Percentiles rank a stretch among this genome's conserved stretches.
phyloP scores from a whole-genome alignment of 257 asterid species.

The Euphrasia confusa region DNA sequence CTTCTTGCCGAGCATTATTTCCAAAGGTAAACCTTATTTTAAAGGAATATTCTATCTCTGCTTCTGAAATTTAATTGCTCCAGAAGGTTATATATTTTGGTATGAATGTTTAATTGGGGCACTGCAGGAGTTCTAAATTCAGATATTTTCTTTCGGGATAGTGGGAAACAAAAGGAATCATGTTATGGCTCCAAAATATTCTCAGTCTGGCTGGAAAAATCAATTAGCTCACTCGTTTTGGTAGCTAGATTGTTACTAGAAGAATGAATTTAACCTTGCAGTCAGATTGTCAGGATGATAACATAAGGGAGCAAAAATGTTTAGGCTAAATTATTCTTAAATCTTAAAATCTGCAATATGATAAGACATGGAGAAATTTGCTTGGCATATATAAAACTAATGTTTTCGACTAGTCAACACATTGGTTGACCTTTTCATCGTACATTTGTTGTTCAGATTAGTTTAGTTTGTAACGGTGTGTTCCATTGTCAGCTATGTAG shows the following conservation, averaged over 20 bases:
- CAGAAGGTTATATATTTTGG: not conserved
- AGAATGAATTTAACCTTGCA: no score
- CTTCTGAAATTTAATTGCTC: not conserved
- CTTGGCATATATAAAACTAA: not conserved
- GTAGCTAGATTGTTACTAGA: not conserved
- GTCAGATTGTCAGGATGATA: no score
- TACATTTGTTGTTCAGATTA: not conserved
- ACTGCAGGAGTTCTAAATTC: not conserved
- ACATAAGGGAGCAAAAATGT: no score
- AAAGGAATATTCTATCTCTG: not conserved
- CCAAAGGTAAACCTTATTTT: slow-evolving; percentile 47
- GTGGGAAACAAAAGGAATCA: not conserved
- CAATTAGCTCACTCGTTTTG: not conserved
- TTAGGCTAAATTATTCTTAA: no score
- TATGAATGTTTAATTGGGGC: not conserved
- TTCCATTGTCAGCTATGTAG: slow-evolving; percentile 48
- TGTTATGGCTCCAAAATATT: not conserved
- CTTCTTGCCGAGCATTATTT: slow-evolving; percentile 77
- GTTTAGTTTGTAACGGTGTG: not conserved
- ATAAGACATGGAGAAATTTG: not conserved
- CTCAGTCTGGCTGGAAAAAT: not conserved
- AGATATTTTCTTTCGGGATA: not conserved
- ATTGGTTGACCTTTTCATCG: not conserved
- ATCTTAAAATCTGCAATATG: not conserved
- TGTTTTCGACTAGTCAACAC: not conserved